Conservation (phyloP, 331 rosid species). For the Acacia concinna region DNA sequence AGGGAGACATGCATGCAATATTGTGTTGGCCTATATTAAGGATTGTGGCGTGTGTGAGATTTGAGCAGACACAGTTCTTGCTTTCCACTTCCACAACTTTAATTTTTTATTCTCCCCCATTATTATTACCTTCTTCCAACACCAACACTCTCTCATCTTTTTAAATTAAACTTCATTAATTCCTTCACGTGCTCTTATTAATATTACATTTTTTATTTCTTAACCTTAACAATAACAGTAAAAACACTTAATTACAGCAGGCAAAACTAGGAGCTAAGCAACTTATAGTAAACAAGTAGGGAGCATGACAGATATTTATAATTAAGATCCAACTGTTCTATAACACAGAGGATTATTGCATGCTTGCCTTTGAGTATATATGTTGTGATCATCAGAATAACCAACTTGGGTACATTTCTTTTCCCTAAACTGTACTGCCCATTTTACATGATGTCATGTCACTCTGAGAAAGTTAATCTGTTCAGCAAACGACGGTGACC, state of each 20-base stretch:
- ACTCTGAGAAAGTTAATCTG: conserved; percentile 30
- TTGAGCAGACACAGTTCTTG: conserved; percentile 33
- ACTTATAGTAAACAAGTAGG: not conserved
- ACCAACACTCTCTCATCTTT: not conserved
- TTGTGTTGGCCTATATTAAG: conserved; percentile 27
- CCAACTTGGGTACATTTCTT: not conserved
- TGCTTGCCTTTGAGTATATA: not conserved
- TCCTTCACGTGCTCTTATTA: conserved; percentile 22
- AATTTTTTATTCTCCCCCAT: conserved; percentile 27
- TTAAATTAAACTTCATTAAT: not conserved
- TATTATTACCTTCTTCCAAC: conserved; percentile 42
- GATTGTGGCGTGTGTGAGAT: conserved; percentile 12
- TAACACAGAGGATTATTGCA: not conserved
- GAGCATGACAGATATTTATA: not conserved
- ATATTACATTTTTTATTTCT: not conserved
- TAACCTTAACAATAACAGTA: not conserved
- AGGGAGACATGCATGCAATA: conserved; percentile 44
- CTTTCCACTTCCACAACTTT: conserved; percentile 45
- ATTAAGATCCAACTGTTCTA: not conserved
- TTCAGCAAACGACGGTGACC: conserved; percentile 28
- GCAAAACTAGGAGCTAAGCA: not conserved
- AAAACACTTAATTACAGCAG: not conserved
- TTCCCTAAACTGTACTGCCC: not conserved
- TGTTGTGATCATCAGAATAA: conserved; percentile 6
- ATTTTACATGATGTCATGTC: conserved; percentile 39